Evolutionary conservation across 192 early-diverging fungal species (phyloP).

Genomic region (Gryganskiella cystojenkinii): DNA sequence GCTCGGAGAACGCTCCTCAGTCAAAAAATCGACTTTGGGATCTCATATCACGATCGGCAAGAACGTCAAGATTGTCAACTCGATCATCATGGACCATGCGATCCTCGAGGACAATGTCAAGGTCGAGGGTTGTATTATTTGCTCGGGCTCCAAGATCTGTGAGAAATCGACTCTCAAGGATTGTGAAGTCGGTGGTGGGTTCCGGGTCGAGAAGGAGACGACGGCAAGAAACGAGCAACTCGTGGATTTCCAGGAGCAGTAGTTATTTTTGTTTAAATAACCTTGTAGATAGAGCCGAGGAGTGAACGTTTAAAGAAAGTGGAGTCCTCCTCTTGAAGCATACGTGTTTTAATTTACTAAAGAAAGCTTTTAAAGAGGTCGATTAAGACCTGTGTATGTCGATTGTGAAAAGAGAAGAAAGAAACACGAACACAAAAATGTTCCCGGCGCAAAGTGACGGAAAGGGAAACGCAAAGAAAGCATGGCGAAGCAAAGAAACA

Average conservation of each 20-base stretch:
- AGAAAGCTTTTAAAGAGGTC: too few species aligned
- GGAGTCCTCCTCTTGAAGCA: too few species aligned
- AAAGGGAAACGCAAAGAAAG: too few species aligned
- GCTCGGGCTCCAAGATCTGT: slow-evolving; percentile 80
- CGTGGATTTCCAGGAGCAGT: slow-evolving; percentile 50
- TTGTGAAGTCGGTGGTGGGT: slow-evolving; percentile 83
- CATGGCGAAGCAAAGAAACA: too few species aligned
- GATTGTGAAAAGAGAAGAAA: too few species aligned
- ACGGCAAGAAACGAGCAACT: slow-evolving; percentile 59
- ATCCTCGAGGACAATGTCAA: slow-evolving; percentile 93
- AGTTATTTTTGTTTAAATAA: neutral
- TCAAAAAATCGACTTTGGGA: slow-evolving; percentile 95
- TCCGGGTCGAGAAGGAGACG: slow-evolving; percentile 72
- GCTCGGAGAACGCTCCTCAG: slow-evolving; percentile 90
- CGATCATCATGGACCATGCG: slow-evolving; percentile 96
- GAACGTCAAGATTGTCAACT: slow-evolving; percentile 95
- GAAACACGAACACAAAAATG: too few species aligned
- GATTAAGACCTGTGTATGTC: too few species aligned
- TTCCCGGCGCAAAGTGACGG: too few species aligned
- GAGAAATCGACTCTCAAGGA: slow-evolving; percentile 85
- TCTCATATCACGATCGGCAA: slow-evolving; percentile 95
- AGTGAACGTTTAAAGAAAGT: too few species aligned
- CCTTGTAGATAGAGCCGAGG: too few species aligned
- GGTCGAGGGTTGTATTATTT: slow-evolving; percentile 89
- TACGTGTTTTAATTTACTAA: too few species aligned